Percentiles rank a stretch among this genome's conserved stretches.
Conservation (phyloP, 441 rosid genomes). For the Raphanus hybrid region DNA sequence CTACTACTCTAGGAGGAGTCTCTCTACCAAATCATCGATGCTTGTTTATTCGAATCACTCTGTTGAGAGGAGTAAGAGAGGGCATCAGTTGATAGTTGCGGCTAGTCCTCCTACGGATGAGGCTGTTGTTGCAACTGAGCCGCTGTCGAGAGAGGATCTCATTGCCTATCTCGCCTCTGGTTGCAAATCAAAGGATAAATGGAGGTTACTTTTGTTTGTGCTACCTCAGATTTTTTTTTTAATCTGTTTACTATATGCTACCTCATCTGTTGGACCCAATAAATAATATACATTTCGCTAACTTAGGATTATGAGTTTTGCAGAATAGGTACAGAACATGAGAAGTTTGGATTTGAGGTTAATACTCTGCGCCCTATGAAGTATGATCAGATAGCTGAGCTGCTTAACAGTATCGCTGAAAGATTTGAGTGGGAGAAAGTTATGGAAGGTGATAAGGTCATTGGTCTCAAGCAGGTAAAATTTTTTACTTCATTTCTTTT, state of each 20-base stretch:
- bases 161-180: constrained; percentile 89
- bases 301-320: constrained; percentile 36
- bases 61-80: constrained; percentile 52
- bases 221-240: not conserved
- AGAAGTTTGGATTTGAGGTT: constrained; percentile 94
- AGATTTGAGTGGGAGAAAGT: constrained; percentile 98
- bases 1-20: constrained; percentile 35
- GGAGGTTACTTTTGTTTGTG: constrained; percentile 59
- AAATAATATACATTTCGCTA: constrained; percentile 22
- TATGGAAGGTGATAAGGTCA: constrained; percentile 85
- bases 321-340: constrained; percentile 99
- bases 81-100: constrained; percentile 57
- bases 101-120: constrained; percentile 96
- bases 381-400: constrained; percentile 88
- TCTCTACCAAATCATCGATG: constrained; percentile 39
- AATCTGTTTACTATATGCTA: too few relatives aligned
- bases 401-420: constrained; percentile 92
- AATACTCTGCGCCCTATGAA: constrained; percentile 82
- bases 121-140: constrained; percentile 66
- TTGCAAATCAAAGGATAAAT: constrained; percentile 86
- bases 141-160: constrained; percentile 86
- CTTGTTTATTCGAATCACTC: constrained; percentile 40
- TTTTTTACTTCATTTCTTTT: too few relatives aligned
- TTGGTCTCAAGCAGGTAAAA: constrained; percentile 93
- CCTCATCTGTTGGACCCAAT: not conserved